These are phyloP conservation scores for Colletotrichum agaves DNA, from an alignment of 2,329 filamentous ascomycete species.

Conservation along the genomic window DNA sequence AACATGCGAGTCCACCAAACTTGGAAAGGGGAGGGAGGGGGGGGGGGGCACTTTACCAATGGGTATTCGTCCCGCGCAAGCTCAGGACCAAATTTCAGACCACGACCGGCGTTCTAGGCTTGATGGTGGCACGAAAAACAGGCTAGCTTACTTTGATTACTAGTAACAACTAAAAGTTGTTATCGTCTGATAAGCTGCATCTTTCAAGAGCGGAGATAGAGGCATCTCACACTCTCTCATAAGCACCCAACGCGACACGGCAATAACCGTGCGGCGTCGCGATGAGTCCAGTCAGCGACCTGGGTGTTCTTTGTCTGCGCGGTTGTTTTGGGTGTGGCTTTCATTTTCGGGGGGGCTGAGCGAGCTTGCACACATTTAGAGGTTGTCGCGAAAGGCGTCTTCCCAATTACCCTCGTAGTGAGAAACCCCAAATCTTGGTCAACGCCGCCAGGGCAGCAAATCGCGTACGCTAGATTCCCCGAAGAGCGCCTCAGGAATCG, in stretches of 20 bases:
- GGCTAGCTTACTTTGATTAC: not conserved
- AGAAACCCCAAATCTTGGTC: too few relatives aligned
- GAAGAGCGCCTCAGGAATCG: too few relatives aligned
- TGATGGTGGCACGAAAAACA: not conserved
- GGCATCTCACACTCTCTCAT: not conserved
- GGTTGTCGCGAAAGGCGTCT: constrained; percentile 2
- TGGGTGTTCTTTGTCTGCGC: not conserved
- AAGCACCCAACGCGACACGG: not conserved
- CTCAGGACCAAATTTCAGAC: not conserved
- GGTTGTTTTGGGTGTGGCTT: not conserved
- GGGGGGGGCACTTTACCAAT: not conserved
- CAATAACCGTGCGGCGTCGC: not conserved
- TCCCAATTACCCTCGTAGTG: not conserved
- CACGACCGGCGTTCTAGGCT: not conserved
- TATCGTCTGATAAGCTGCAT: too few relatives aligned
- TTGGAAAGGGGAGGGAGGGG: too few relatives aligned
- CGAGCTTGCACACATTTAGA: constrained; percentile 11
- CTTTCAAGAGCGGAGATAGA: too few relatives aligned
- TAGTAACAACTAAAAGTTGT: too few relatives aligned
- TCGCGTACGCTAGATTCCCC: too few relatives aligned
- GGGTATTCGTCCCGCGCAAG: not conserved
- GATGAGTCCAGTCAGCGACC: not conserved
- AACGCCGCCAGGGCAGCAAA: too few relatives aligned
- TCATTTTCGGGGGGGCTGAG: not conserved
- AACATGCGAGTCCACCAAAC: not conserved